phyloP scores from a whole-genome alignment of 2,329 filamentous ascomycete genomes.

The Thyridium curvatum region DNA sequence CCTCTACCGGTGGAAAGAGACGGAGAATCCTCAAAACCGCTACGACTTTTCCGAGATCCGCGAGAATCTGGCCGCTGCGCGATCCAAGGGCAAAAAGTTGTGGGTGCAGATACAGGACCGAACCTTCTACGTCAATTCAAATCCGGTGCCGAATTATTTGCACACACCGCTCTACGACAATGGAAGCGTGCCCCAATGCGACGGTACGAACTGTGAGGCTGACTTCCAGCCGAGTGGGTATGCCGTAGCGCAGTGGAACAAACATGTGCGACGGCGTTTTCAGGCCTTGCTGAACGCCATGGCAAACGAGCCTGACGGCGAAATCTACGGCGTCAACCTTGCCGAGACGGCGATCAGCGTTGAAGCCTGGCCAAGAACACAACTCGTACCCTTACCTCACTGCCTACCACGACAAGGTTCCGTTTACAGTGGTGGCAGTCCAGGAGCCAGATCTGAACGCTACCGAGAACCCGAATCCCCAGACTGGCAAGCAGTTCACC shows the following conservation, averaged over 20 bases:
- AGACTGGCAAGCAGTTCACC: too few relatives aligned
- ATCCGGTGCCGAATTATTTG: slow-evolving; percentile 11
- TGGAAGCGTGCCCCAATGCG: slow-evolving; percentile 11
- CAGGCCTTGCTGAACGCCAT: slow-evolving; percentile 9
- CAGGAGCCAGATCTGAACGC: too few relatives aligned
- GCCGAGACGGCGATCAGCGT: slow-evolving; percentile 10
- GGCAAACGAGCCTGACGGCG: slow-evolving; percentile 10
- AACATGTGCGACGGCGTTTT: slow-evolving; percentile 7
- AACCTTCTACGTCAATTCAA: slow-evolving; percentile 5
- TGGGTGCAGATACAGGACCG: slow-evolving; percentile 15
- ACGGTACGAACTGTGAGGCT: slow-evolving; percentile 7
- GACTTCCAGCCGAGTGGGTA: too few relatives aligned
- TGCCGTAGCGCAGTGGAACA: too few relatives aligned
- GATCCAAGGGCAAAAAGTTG: slow-evolving; percentile 12
- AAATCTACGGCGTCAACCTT: slow-evolving; percentile 11
- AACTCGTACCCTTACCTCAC: too few relatives aligned
- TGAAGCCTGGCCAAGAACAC: too few relatives aligned
- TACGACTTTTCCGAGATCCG: too few relatives aligned
- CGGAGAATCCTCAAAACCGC: too few relatives aligned
- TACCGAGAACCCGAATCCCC: too few relatives aligned
- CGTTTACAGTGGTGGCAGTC: too few relatives aligned
- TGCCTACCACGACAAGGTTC: too few relatives aligned
- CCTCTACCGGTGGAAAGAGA: too few relatives aligned
- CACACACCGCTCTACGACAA: slow-evolving; percentile 10
- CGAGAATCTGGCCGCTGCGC: not conserved